Conservation (phyloP, 345 rosid genomes). For the Lumnitzera littorea region DNA sequence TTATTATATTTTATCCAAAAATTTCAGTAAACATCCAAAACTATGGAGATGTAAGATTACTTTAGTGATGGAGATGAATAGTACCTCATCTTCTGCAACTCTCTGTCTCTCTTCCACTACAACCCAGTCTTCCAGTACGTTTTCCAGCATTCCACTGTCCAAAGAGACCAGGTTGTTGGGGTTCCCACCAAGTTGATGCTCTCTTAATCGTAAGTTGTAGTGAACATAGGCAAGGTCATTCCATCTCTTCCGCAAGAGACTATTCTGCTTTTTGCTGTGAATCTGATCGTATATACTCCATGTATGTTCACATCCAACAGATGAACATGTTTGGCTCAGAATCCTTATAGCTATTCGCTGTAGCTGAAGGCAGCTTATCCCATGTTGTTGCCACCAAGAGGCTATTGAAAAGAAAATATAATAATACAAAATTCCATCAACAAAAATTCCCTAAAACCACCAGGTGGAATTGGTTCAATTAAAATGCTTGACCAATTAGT, state of each 20-base stretch:
- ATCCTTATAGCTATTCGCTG: conserved; percentile 76
- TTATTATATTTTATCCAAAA: not conserved
- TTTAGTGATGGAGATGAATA: not conserved
- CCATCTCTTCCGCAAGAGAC: conserved; percentile 42
- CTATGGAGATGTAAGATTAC: not conserved
- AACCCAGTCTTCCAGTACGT: conserved; percentile 58
- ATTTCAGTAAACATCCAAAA: conserved; percentile 6
- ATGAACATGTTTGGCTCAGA: conserved; percentile 82
- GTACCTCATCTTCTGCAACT: conserved; percentile 60
- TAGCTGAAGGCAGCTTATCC: conserved; percentile 78
- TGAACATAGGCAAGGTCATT: conserved; percentile 65
- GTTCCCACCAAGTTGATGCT: conserved; percentile 34
- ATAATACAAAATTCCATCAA: conserved; percentile 6
- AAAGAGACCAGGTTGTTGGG: conserved; percentile 32
- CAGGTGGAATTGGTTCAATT: not conserved
- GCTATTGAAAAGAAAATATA: conserved; percentile 27
- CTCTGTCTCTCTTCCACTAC: conserved; percentile 34
- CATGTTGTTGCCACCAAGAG: conserved; percentile 87
- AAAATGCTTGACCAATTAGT: conserved; percentile 6
- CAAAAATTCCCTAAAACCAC: conserved; percentile 2
- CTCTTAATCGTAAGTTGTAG: conserved; percentile 66
- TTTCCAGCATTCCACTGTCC: conserved; percentile 45
- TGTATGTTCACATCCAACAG: conserved; percentile 64
- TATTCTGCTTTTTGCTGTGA: conserved; percentile 44
- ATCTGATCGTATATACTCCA: conserved; percentile 66